phyloP scores from a whole-genome alignment of 306 rosid genomes.

The Dalbergia oliveri region DNA sequence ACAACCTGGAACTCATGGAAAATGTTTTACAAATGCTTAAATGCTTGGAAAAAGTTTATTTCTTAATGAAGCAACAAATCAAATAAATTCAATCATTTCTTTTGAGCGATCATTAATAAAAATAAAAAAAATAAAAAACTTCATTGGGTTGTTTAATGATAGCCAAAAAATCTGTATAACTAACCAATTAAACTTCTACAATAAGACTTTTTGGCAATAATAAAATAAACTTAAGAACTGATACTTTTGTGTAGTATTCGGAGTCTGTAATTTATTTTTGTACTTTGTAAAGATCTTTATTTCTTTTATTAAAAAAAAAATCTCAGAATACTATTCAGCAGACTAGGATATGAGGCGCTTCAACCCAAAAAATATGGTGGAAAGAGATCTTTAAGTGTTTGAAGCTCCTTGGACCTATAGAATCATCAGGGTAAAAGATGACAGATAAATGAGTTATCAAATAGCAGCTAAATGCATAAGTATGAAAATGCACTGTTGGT shows the following conservation, averaged over 20 bases:
- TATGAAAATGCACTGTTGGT: neutral
- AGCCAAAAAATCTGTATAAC: neutral
- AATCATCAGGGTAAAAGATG: neutral
- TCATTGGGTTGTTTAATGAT: neutral
- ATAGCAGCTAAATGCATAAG: neutral
- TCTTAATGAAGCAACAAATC: conserved; percentile 31
- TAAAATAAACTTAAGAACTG: conserved; percentile 1
- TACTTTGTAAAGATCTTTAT: conserved; percentile 3
- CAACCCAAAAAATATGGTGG: conserved; percentile 2
- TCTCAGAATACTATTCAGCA: neutral
- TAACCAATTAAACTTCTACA: conserved; percentile 24
- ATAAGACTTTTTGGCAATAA: neutral
- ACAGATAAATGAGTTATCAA: conserved; percentile 28
- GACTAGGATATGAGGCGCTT: conserved; percentile 21
- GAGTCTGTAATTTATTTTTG: neutral
- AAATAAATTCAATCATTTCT: conserved; percentile 8
- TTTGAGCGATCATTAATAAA: conserved; percentile 7
- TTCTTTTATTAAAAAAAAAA: too few relatives aligned
- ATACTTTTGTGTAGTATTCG: neutral
- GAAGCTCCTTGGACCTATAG: neutral
- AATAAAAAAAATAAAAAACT: neutral
- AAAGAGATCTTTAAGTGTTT: neutral
- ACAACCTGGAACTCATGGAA: conserved; percentile 65
- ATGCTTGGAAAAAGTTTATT: conserved; percentile 1
- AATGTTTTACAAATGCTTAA: conserved; percentile 31